Evolutionary conservation across 257 asterid species (phyloP).

Genomic region (Nicotiana sylvestris): DNA sequence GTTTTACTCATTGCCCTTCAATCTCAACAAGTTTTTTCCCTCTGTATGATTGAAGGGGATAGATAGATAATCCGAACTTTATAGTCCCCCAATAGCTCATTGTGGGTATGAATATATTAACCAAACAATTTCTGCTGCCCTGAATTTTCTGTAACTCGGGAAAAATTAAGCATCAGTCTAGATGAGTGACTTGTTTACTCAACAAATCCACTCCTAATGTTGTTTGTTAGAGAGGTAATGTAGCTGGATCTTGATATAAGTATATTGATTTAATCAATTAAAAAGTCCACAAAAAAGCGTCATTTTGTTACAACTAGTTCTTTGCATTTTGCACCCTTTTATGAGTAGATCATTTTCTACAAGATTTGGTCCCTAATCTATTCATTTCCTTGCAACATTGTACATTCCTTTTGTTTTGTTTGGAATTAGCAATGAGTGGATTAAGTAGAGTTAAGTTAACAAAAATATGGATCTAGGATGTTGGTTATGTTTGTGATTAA

Average conservation of each 20-base stretch:
- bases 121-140: background rate
- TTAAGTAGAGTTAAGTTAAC: background rate
- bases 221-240: background rate
- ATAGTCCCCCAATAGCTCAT: background rate
- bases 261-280: background rate
- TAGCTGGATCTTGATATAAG: background rate
- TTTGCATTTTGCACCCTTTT: background rate
- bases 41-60: conserved; percentile 42
- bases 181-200: background rate
- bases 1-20: conserved; percentile 77
- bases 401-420: background rate
- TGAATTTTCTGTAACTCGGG: background rate
- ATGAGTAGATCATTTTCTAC: background rate
- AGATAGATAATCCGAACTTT: background rate
- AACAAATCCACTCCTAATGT: background rate
- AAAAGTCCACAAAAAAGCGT: background rate
- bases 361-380: background rate
- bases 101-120: background rate
- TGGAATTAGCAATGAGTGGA: background rate
- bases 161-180: background rate
- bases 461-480: background rate
- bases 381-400: background rate
- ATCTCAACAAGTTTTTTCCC: conserved; percentile 94
- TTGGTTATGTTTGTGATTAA: background rate
- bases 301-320: background rate